Evolutionary conservation across 108 stramenopile species (phyloP), one percentile per base, ranked within the genome.

Genomic region (Craspedostauros australis): DNA sequence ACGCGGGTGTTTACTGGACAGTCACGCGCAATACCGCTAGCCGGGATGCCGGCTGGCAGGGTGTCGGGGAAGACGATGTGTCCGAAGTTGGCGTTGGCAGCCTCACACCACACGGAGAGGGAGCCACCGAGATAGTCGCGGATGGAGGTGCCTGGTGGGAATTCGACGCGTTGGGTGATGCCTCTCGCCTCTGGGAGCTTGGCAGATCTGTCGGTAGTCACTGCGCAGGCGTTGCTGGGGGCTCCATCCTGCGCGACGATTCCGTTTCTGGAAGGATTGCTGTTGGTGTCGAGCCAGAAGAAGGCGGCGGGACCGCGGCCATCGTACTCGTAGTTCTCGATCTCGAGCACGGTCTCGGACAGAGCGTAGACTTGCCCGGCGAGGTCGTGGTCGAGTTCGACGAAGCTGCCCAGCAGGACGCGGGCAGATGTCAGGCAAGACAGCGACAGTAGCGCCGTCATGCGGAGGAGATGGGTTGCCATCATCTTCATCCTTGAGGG

Each of bases 251-350:
- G 5, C 16, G 39, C 8, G 6, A 28, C 14, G 5, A 54, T 15
- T 7, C 52, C 52, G 12, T 37, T 19, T 4, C 14, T 37, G 5
- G 39, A 19, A 21, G 38, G 52, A 4, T 12, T n/a, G 7, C 36
- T 8, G 15, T 8, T 19, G 15, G 52, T 54, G 19, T 54, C 52
- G 34, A 37, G 36, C 52, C 52, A 54, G 30, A 54, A 54, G 36
- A 38, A 38, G n/a, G 36, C 52, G 5, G 15, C 52, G 5, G 52
- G 52, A n/a, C 8, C 52, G 8, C 4, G 4, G 5, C 52, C 52
- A 54, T 54, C 52, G 34, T 54, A 54, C 24, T 14, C 38, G 5
- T 39, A 38, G 19, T 23, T 23, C 36, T 37, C 36, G 14, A 38
- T 37, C 39, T 54, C 52, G 36, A 54, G 39, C 4, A 54, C 36